Base-by-base conservation (phyloP, 2,329 filamentous ascomycete species). In the Fusarium devonianum region DNA sequence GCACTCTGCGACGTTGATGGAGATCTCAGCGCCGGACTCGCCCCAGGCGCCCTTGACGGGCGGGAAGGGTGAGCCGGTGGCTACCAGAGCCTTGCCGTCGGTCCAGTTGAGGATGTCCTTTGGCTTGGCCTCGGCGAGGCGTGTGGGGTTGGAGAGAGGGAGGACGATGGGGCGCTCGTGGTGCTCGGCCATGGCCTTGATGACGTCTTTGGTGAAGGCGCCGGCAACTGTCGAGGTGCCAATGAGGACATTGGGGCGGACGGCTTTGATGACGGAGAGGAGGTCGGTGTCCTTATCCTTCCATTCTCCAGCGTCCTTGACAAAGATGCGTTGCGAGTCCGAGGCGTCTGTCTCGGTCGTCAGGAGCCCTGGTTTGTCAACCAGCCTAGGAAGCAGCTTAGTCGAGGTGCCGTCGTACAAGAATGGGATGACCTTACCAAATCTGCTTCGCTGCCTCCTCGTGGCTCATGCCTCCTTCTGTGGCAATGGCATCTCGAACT, bases 111-210 rank as follows among this genome's bases (percentile, higher is more conserved):
- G 84, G 16, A 96, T 74, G 67, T 96, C 90, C 12, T 83, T 75
- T 0, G 92, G 92, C 7, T 85, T 81, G 2, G 90, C 92, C 71
- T 96, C 92, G 67, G 95, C 90, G 0, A 96, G 81, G 2, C 83
- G 78, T 0, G 91, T 96, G 0, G 92, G 92, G 69, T 96, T 96
- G 3, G 88, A 93, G 2, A 96, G 80, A 0, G 92, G 92, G 52
- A 96, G 84, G 49, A 91, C 79, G 43, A 90, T 84, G n/a, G 91
- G 91, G 1, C 87, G 80, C 0, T 87, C 78, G 3, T 88, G 82
- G 62, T 92, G 82, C 25, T 80, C 77, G 2, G 87, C 84, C 90
- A 96, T 95, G 60, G 88, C 88, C 34, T 79, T 77, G 9, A 95
- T 78, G 19, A 91, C 74, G 2, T 89, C 81, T 60, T 92, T 77